Percentiles rank a stretch among this genome's conserved stretches.
phyloP scores from a whole-genome alignment of 768 basidiomycete genomes.

The Psilocybe cyanescens region DNA sequence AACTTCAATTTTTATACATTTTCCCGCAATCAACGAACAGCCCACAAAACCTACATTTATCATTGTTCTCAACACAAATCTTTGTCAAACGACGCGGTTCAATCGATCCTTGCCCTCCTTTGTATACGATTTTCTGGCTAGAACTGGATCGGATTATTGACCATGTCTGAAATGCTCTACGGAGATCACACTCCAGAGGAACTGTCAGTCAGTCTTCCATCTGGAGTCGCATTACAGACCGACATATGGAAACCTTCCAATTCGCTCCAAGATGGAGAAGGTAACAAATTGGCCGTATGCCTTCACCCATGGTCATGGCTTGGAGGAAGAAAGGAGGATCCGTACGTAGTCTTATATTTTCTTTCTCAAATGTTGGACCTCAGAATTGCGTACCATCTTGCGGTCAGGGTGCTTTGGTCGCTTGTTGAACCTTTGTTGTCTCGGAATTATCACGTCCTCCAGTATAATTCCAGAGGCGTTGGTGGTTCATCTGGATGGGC shows the following conservation, averaged over 20 bases:
- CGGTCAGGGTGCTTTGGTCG: conserved; percentile 17
- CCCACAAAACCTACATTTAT: too few relatives aligned
- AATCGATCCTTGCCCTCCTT: too few relatives aligned
- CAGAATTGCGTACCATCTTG: background rate
- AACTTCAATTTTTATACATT: too few relatives aligned
- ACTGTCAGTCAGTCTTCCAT: conserved; percentile 27
- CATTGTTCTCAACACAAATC: too few relatives aligned
- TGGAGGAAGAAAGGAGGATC: conserved; percentile 76
- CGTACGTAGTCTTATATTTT: conserved; percentile 49
- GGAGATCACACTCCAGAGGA: background rate
- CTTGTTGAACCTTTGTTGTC: conserved; percentile 40
- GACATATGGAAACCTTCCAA: conserved; percentile 32
- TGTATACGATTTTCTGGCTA: too few relatives aligned
- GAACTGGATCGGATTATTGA: too few relatives aligned
- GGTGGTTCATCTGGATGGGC: conserved; percentile 75
- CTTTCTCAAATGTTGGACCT: background rate
- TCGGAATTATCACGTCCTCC: conserved; percentile 59
- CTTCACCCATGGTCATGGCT: conserved; percentile 89
- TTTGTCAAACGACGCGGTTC: too few relatives aligned
- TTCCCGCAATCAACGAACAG: too few relatives aligned
- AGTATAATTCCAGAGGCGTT: conserved; percentile 81
- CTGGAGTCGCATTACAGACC: conserved; percentile 49
- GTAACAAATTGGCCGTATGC: conserved; percentile 63
- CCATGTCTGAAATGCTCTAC: background rate
- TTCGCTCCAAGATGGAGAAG: conserved; percentile 10